phyloP scores from a whole-genome alignment of 2,329 filamentous ascomycete species.

The Nigrospora sphaerica region DNA sequence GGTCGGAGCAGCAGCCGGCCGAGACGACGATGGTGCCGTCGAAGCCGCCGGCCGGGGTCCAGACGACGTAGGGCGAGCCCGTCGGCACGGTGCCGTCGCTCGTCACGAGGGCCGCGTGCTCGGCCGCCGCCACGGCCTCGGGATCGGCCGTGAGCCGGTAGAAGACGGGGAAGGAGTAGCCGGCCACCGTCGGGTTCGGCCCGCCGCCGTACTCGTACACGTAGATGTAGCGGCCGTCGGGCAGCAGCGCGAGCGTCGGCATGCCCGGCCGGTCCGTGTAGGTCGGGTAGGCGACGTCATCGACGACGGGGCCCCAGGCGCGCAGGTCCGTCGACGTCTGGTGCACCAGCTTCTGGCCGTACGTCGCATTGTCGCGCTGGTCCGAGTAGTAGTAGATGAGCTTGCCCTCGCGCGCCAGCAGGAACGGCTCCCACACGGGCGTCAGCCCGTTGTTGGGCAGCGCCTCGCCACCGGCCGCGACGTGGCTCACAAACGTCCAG shows the following conservation, averaged over 20 bases:
- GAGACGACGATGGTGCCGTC: slow-evolving; percentile 24
- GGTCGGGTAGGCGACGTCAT: slow-evolving; percentile 51
- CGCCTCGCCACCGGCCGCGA: slow-evolving; percentile 58
- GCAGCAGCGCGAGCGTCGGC: slow-evolving; percentile 48
- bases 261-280: slow-evolving; percentile 25
- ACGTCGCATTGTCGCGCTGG: slow-evolving; percentile 51
- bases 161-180: slow-evolving; percentile 20
- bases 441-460: slow-evolving; percentile 56
- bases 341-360: slow-evolving; percentile 65
- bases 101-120: slow-evolving; percentile 12
- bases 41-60: slow-evolving; percentile 20
- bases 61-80: slow-evolving; percentile 25
- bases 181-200: slow-evolving; percentile 8
- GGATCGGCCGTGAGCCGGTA: slow-evolving; percentile 23
- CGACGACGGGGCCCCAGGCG: slow-evolving; percentile 50
- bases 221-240: slow-evolving; percentile 53
- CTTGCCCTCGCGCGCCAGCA: slow-evolving; percentile 49
- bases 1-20: slow-evolving; percentile 19
- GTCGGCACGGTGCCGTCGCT: slow-evolving; percentile 17
- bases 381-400: slow-evolving; percentile 66
- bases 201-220: slow-evolving; percentile 26
- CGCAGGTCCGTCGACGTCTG: slow-evolving; percentile 52
- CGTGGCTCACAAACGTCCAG: slow-evolving; percentile 61
- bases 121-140: slow-evolving; percentile 14
- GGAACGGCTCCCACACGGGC: slow-evolving; percentile 68